These are phyloP conservation scores for Alternaria triticimaculans DNA, from an alignment of 2,329 filamentous ascomycete species.

Conservation along the genomic window DNA sequence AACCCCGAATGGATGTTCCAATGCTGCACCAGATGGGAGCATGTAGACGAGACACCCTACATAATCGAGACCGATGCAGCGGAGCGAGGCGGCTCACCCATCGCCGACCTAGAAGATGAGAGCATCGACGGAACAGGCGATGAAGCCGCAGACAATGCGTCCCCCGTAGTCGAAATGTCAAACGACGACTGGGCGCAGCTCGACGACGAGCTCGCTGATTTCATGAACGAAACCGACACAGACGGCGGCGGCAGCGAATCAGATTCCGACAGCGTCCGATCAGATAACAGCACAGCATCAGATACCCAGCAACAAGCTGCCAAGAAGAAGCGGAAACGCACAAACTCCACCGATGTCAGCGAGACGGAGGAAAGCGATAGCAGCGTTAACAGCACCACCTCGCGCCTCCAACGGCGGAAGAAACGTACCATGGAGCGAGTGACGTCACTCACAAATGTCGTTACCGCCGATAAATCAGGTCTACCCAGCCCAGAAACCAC, in stretches of 20 bases:
- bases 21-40: conserved; percentile 83
- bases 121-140: conserved; percentile 50
- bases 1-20: conserved; percentile 88
- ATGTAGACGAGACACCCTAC: conserved; percentile 79
- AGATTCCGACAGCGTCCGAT: conserved; percentile 44
- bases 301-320: conserved; percentile 25
- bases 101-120: conserved; percentile 53
- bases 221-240: conserved; percentile 61
- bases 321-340: conserved; percentile 48
- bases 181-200: conserved; percentile 54
- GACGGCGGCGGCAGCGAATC: conserved; percentile 39
- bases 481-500: conserved; percentile 50
- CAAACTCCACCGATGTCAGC: conserved; percentile 39
- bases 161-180: conserved; percentile 32
- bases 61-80: conserved; percentile 77
- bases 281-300: conserved; percentile 36
- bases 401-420: conserved; percentile 56
- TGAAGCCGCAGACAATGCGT: conserved; percentile 43
- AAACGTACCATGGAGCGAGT: conserved; percentile 56
- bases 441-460: conserved; percentile 55
- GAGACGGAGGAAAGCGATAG: conserved; percentile 54
- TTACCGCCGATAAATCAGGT: conserved; percentile 48
- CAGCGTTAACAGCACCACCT: conserved; percentile 43
- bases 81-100: conserved; percentile 55
- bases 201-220: conserved; percentile 78